A percentile compares a stretch with the other conserved stretches of the same genome.
Conservation (phyloP, 345 rosid species). For the Rhizophora mangle region DNA sequence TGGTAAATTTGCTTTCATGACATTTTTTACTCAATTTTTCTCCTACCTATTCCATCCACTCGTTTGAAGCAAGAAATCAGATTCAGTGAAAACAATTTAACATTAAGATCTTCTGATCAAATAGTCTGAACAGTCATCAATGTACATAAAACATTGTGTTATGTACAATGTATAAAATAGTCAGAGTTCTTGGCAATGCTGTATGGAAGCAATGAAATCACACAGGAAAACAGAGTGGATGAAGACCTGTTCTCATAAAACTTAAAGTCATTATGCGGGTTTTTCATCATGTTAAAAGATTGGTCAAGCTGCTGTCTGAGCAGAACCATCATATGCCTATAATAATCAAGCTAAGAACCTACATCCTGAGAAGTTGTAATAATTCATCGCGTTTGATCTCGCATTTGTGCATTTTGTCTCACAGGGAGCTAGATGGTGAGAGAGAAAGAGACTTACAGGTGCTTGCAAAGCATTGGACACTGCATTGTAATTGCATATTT, state of each 20-base stretch:
- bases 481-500: conserved; percentile 87
- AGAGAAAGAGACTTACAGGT: conserved; percentile 61
- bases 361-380: neutral
- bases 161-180: no score
- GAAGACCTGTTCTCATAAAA: neutral
- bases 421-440: neutral
- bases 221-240: neutral
- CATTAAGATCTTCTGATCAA: no score
- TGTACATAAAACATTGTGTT: no score
- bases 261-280: neutral
- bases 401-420: neutral
- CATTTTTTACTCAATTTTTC: neutral
- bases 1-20: neutral
- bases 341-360: neutral
- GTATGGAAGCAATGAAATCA: no score
- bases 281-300: neutral
- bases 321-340: neutral
- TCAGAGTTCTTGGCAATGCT: no score
- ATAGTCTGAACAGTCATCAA: no score
- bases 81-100: no score
- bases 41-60: no score
- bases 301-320: neutral
- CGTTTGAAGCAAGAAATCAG: no score
- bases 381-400: neutral
- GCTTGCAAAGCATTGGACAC: conserved; percentile 83